A percentile compares a stretch with the other conserved stretches of the same genome.
Evolutionary conservation across 441 rosid species (phyloP).

Genomic region (Erysimum pusillum): DNA sequence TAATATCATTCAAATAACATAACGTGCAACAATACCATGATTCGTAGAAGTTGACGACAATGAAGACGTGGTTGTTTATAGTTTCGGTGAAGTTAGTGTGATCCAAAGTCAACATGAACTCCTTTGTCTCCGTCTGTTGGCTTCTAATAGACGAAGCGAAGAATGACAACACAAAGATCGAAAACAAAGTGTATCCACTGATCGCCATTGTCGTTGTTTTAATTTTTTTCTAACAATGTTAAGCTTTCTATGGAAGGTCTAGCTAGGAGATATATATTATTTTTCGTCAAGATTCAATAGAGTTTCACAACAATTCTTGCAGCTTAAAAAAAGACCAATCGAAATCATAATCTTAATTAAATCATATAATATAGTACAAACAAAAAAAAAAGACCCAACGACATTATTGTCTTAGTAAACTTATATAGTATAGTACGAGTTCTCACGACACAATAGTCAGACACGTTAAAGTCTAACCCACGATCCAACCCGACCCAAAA

Average conservation of each 20-base stretch:
- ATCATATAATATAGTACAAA: too few relatives aligned
- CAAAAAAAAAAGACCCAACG: too few relatives aligned
- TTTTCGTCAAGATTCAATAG: background rate
- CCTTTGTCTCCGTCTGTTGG: conserved; percentile 57
- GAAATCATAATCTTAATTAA: too few relatives aligned
- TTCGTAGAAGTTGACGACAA: conserved; percentile 93
- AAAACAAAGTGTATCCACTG: conserved; percentile 48
- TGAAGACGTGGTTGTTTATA: conserved; percentile 71
- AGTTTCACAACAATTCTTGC: background rate
- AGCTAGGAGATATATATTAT: too few relatives aligned
- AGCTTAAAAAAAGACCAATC: background rate
- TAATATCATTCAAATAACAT: background rate
- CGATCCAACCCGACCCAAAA: too few relatives aligned
- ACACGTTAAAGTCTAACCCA: too few relatives aligned
- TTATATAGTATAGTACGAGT: too few relatives aligned
- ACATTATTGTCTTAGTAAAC: too few relatives aligned
- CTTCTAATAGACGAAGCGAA: conserved; percentile 26
- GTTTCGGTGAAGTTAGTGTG: conserved; percentile 78
- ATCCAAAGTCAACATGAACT: conserved; percentile 81
- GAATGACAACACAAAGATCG: conserved; percentile 47
- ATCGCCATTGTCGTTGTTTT: conserved; percentile 40
- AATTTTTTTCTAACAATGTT: conserved; percentile 19
- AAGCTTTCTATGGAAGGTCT: background rate
- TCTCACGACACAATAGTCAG: too few relatives aligned
- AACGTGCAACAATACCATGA: conserved; percentile 39